Evolutionary conservation across 1,139 yeast species (phyloP), one percentile per base, ranked within the genome.

Genomic region (Pichia sp.): DNA sequence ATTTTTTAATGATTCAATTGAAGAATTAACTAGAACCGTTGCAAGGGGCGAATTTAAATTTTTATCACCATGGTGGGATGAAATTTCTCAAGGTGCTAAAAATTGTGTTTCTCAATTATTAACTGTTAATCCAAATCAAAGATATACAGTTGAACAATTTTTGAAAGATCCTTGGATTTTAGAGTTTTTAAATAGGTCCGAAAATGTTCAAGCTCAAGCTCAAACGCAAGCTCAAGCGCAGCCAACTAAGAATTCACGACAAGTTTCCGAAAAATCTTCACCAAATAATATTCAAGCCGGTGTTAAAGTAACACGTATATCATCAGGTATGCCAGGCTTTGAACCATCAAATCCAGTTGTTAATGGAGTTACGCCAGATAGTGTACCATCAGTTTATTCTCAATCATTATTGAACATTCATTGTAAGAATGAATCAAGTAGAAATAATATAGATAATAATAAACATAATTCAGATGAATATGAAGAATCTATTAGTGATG

Each of bases 21-120:
- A 85, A 56, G 76, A 77, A n/a, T 69, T 90, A 54, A 86, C 96
- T 0, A 79, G 77, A 58, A 89, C 89, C 64, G 95, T 90, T 40
- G 81, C 94, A 10, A 74, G 74, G 47, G 97, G 97, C 31, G 86
- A 87, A 58, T 90, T 76, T 64, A 83, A 86, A 18, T 90, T 89
- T 64, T 70, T 90, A 51, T 72, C 80, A 50, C 97, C 97, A 0
- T 90, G 97, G 97, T 90, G 97, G 97, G 97, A 90, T 66, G 96
- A 90, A 59, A 85, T 90, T 40, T 78, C 87, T 52, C 64, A 60
- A 39, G 87, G 84, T 27, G 97, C 96, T 7, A 88, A 88, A 65
- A 72, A 77, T 58, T 81, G 95, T 66, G 96, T 90, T 8, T 66
- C 79, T 4, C 81, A 76, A 59, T 72, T 90, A 50, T 70, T 90